A percentile compares a stretch with the other conserved stretches of the same genome.
Evolutionary conservation across 352 stramenopile species (phyloP).

Genomic region (Pythium guiyangense): DNA sequence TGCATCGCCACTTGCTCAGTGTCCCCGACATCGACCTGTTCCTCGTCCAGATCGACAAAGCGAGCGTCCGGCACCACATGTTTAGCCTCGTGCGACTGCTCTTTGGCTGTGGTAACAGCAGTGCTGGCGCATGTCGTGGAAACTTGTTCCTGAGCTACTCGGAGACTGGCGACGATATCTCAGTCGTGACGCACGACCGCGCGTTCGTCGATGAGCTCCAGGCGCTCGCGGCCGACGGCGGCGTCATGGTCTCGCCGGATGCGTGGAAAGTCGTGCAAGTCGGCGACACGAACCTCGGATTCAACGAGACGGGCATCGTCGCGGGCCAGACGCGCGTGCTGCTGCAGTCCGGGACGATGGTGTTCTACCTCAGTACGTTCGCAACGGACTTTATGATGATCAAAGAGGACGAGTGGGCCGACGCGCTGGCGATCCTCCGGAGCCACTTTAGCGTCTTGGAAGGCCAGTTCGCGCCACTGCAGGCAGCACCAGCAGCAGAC

Average conservation of each 20-base stretch:
- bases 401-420: constrained; percentile 66
- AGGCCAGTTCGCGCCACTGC: constrained; percentile 35
- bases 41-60: constrained; percentile 50
- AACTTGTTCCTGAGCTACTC: constrained; percentile 58
- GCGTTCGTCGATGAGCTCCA: constrained; percentile 36
- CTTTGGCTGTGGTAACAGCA: constrained; percentile 19
- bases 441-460: constrained; percentile 40
- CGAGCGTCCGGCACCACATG: constrained; percentile 42
- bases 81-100: constrained; percentile 50
- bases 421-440: constrained; percentile 38
- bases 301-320: constrained; percentile 57
- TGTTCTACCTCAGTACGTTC: constrained; percentile 72
- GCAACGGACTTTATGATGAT: constrained; percentile 70
- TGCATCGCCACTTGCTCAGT: constrained; percentile 54
- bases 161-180: constrained; percentile 54
- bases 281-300: constrained; percentile 52
- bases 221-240: constrained; percentile 25
- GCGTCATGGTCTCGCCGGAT: constrained; percentile 56
- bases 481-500: background rate
- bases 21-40: constrained; percentile 44
- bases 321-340: constrained; percentile 59
- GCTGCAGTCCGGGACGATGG: constrained; percentile 47
- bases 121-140: background rate
- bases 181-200: constrained; percentile 46
- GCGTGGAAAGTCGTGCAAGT: constrained; percentile 66